Percentiles rank a stretch among this genome's conserved stretches.
These are phyloP conservation scores for Erigeron philadelphicus DNA, from an alignment of 140 eudicot genomes.

Conservation along the genomic window DNA sequence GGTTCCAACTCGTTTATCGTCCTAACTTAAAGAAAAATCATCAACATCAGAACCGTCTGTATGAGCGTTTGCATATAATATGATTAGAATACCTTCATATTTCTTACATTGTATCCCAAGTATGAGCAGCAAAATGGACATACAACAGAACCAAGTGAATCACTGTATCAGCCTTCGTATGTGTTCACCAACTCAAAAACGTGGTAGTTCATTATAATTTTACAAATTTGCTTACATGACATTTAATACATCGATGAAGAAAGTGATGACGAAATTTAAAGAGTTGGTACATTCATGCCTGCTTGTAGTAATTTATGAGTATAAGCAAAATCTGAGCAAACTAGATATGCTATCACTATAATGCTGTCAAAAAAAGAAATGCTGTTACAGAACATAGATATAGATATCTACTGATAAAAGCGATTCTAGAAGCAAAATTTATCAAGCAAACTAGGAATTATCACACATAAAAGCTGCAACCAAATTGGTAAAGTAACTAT, in stretches of 20 bases:
- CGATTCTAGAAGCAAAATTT: too few relatives aligned
- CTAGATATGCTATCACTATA: too few relatives aligned
- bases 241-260: background rate
- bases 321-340: constrained; percentile 65
- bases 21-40: constrained; percentile 88
- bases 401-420: too few relatives aligned
- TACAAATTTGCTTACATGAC: background rate
- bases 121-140: constrained; percentile 98
- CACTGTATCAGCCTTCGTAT: constrained; percentile 80
- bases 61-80: constrained; percentile 62
- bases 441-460: too few relatives aligned
- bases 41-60: constrained; percentile 67
- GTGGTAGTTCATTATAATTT: constrained; percentile 27
- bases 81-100: background rate
- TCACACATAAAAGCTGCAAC: too few relatives aligned
- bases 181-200: constrained; percentile 79
- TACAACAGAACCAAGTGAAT: constrained; percentile 60
- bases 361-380: too few relatives aligned
- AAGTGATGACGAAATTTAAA: background rate
- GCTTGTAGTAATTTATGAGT: constrained; percentile 54
- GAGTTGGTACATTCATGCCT: constrained; percentile 46
- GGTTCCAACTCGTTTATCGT: constrained; percentile 81
- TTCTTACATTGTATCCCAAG: constrained; percentile 78
- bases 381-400: too few relatives aligned
- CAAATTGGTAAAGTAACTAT: too few relatives aligned